phyloP scores from a whole-genome alignment of 768 basidiomycete species.

The Tylopilus rubrobrunneus region DNA sequence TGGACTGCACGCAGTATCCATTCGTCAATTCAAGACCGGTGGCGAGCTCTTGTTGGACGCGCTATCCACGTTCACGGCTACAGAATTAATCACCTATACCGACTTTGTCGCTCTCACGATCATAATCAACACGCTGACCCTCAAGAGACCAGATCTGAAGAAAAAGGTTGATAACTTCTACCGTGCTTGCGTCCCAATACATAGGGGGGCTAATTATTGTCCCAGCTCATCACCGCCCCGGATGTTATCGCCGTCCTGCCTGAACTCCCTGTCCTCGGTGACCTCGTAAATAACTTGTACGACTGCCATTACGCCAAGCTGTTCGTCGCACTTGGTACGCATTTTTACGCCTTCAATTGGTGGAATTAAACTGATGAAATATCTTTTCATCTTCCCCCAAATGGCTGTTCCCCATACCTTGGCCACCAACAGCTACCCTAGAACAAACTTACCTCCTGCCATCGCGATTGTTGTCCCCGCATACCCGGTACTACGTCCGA shows the following conservation, averaged over 20 bases:
- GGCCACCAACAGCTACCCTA: constrained; percentile 59
- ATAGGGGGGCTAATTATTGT: not conserved
- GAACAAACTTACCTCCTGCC: constrained; percentile 87
- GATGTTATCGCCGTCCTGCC: constrained; percentile 86
- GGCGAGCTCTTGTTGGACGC: constrained; percentile 88
- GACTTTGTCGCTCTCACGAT: constrained; percentile 87
- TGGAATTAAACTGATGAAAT: constrained; percentile 7
- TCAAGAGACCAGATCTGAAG: constrained; percentile 84
- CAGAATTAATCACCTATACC: constrained; percentile 82
- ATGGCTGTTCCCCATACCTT: not conserved
- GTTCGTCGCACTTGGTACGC: constrained; percentile 79
- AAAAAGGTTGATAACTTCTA: constrained; percentile 59
- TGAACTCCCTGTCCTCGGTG: constrained; percentile 76
- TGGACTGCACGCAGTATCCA: constrained; percentile 78
- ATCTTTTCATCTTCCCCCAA: not conserved
- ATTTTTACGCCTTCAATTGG: not conserved
- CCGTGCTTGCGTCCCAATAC: not conserved
- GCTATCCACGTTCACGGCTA: constrained; percentile 90
- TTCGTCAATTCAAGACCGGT: constrained; percentile 86
- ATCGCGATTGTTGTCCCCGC: constrained; percentile 79
- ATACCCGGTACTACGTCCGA: constrained; percentile 85
- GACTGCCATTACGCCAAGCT: constrained; percentile 94
- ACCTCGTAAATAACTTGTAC: constrained; percentile 83
- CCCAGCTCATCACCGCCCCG: constrained; percentile 76
- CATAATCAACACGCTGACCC: constrained; percentile 68